Conservation (phyloP, 1,284 basidiomycete species). For the Austroboletus niveus region DNA sequence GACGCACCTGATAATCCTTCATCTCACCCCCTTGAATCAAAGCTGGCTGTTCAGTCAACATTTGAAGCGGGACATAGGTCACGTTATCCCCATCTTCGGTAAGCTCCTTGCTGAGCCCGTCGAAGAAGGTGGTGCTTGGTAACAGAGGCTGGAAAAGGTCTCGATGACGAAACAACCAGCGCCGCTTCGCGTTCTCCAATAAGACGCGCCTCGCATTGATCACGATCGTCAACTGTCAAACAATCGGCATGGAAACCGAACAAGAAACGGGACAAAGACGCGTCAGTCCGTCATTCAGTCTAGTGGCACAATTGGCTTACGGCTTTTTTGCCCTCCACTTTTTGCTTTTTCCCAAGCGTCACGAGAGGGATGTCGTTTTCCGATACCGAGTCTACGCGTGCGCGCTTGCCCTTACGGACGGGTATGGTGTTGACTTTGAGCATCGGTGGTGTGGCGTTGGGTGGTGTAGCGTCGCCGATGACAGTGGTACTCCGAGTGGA, state of each 20-base stretch:
- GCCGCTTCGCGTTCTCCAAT: constrained; percentile 38
- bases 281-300: too few species aligned
- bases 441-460: not conserved
- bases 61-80: constrained; percentile 37
- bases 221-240: constrained; percentile 37
- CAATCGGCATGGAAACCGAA: not conserved
- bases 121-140: constrained; percentile 36
- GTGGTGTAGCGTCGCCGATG: constrained; percentile 30
- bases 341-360: constrained; percentile 32
- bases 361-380: not conserved
- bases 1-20: constrained; percentile 58
- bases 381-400: constrained; percentile 10
- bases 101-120: constrained; percentile 26
- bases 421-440: constrained; percentile 13
- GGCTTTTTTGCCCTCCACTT: constrained; percentile 37
- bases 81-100: constrained; percentile 18
- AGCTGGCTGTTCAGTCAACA: constrained; percentile 44
- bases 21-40: constrained; percentile 47
- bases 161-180: constrained; percentile 41
- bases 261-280: too few species aligned
- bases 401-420: constrained; percentile 16
- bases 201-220: constrained; percentile 34
- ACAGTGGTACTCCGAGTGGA: constrained; percentile 31
- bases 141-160: constrained; percentile 43
- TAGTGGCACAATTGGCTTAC: constrained; percentile 23